Evolutionary conservation across 176 grass and related monocot species (phyloP).

Genomic region (Avena sativa): DNA sequence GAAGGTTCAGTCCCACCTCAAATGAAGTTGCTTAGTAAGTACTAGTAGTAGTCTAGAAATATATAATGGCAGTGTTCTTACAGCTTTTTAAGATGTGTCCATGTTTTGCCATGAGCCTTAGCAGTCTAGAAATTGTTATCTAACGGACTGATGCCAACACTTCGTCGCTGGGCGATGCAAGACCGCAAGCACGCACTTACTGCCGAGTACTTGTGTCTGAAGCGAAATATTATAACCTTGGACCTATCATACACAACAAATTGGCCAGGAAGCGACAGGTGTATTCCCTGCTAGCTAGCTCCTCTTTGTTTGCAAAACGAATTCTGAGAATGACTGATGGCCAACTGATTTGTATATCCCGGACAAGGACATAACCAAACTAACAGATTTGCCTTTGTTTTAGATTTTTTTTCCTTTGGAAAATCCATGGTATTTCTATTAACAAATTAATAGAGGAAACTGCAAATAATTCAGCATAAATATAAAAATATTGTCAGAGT

Average conservation of each 20-base stretch:
- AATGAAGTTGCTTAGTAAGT: constrained; percentile 1
- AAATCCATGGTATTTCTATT: too few species aligned
- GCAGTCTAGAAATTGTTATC: constrained; percentile 36
- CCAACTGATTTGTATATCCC: neutral
- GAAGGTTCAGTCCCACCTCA: constrained; percentile 59
- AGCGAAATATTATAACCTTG: constrained; percentile 47
- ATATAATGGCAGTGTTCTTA: constrained; percentile 6
- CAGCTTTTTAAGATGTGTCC: constrained; percentile 12
- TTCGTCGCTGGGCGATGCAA: constrained; percentile 54
- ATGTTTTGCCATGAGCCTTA: neutral
- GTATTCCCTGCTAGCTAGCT: constrained; percentile 9
- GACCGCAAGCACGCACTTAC: neutral
- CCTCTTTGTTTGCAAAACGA: neutral
- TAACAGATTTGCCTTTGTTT: neutral
- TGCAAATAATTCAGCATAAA: too few species aligned
- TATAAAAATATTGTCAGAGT: too few species aligned
- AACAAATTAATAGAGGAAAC: too few species aligned
- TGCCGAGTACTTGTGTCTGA: constrained; percentile 62
- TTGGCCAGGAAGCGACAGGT: constrained; percentile 36
- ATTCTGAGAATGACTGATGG: constrained; percentile 31
- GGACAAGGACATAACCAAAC: neutral
- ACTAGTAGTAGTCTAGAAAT: neutral
- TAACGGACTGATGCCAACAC: constrained; percentile 48
- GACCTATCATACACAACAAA: constrained; percentile 43
- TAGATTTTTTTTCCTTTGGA: too few species aligned